phyloP scores from a whole-genome alignment of 2,329 filamentous ascomycete genomes.

The Phialophora chinensis region DNA sequence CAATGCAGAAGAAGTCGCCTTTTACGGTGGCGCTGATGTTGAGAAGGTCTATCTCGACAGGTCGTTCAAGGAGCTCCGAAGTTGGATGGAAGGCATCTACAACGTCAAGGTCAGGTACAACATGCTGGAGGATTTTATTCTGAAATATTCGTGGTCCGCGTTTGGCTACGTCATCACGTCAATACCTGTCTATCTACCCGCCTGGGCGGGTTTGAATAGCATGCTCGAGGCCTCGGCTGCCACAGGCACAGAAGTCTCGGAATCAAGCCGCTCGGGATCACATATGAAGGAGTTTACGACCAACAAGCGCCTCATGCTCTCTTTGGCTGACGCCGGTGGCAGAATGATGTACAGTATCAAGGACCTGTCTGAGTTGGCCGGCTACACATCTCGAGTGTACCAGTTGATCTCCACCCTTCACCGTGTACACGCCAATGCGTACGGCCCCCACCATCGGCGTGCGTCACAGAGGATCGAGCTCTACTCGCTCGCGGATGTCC shows the following conservation, averaged over 20 bases:
- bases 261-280: slow-evolving; percentile 71
- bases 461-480: slow-evolving; percentile 69
- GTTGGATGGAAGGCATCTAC: slow-evolving; percentile 98
- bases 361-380: slow-evolving; percentile 91
- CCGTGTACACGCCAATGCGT: slow-evolving; percentile 88
- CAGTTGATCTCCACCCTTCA: slow-evolving; percentile 94
- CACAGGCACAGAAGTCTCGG: slow-evolving; percentile 39
- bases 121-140: slow-evolving; percentile 95
- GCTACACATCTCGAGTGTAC: slow-evolving; percentile 95
- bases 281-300: slow-evolving; percentile 99
- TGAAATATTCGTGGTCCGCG: slow-evolving; percentile 98
- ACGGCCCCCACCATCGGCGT: slow-evolving; percentile 65
- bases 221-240: slow-evolving; percentile 60
- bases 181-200: slow-evolving; percentile 89
- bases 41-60: slow-evolving; percentile 91
- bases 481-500: slow-evolving; percentile 87
- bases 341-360: slow-evolving; percentile 99
- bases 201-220: slow-evolving; percentile 86
- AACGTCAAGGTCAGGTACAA: slow-evolving; percentile 98
- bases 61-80: slow-evolving; percentile 90
- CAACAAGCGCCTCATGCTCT: slow-evolving; percentile 97
- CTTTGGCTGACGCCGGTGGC: slow-evolving; percentile 91
- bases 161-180: slow-evolving; percentile 95
- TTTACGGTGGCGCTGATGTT: slow-evolving; percentile 94
- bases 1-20: slow-evolving; percentile 96